Base-by-base conservation (phyloP, 306 rosid genomes). In the Casuarina cunninghamiana region DNA sequence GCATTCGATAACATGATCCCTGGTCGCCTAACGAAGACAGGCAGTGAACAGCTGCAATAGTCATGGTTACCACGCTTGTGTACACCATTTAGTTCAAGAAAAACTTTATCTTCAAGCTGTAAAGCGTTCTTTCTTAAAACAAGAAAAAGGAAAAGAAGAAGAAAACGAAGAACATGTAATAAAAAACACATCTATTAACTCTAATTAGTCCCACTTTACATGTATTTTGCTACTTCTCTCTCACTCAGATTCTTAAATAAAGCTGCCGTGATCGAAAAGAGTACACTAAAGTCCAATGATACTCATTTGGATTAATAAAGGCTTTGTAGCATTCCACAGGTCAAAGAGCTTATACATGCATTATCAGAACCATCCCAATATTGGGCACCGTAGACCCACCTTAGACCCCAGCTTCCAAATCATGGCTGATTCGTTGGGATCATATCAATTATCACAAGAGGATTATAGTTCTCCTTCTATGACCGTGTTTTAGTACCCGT, bases 341-440 rank as follows among this genome's bases (percentile, higher is more conserved):
- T 94, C 0, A 94, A 92, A 83, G 94, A 94, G 41, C 70, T 90
- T 0, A 26, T 26, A 89, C 86, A 88, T 89, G 89, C 77, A 1
- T 91, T 3, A 32, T 78, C 0, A 82, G 90, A 82, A 77, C 84
- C 3, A 38, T 81, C 32, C 96, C 97, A 53, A 66, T 90, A 0
- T 89, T 89, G 89, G 83, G 80, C 0, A 70, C 96, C 2, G 90
- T 94, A 96, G 84, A 89, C 66, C 85, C 91, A 81, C 74, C 26
- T 94, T 0, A 96, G 98, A 11, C 88, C 87, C 32, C 80, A 79
- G 32, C 1, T 89, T 94, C 71, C 80, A 90, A 77, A 78, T 94
- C 74, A 96, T 96, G 16, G 81, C 94, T 0, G 96, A 89, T 26
- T 90, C 96, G 12, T 3, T 92, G 1, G n/a, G 10, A 4, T 92